These are phyloP conservation scores for Cytospora chrysosperma DNA, from an alignment of 2,329 filamentous ascomycete genomes.

Conservation along the genomic window DNA sequence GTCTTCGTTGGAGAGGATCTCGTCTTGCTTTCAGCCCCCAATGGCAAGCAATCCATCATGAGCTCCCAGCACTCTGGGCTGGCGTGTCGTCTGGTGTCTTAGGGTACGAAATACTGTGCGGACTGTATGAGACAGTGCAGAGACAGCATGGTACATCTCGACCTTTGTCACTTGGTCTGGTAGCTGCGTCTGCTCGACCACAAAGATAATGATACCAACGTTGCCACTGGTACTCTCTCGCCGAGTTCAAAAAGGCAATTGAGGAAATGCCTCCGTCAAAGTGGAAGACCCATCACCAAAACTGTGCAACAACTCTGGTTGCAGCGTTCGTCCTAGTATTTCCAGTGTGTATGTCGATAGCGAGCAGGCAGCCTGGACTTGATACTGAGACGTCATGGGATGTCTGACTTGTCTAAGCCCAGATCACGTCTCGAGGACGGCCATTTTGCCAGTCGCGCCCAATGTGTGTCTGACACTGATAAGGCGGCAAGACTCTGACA, in stretches of 20 bases:
- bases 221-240: neutral
- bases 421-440: constrained; percentile 1
- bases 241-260: constrained; percentile 23
- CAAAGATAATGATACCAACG: constrained; percentile 23
- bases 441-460: constrained; percentile 1
- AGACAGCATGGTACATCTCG: constrained; percentile 2
- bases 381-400: neutral
- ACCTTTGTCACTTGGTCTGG: neutral
- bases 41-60: neutral
- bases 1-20: constrained; percentile 3
- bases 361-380: neutral
- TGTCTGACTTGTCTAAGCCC: constrained; percentile 1
- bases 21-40: constrained; percentile 2
- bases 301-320: constrained; percentile 41
- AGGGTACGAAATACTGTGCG: neutral
- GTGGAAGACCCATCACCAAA: constrained; percentile 40
- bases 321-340: constrained; percentile 40
- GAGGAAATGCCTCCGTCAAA: constrained; percentile 26
- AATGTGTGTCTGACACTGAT: neutral
- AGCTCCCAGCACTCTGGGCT: neutral
- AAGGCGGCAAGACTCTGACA: constrained; percentile 15
- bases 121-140: constrained; percentile 6
- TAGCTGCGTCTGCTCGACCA: constrained; percentile 25
- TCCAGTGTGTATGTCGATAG: neutral
- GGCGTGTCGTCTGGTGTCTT: constrained; percentile 1